A percentile compares a stretch with the other conserved stretches of the same genome.
phyloP scores from a whole-genome alignment of 2,329 filamentous ascomycete species.

The Incumbomyces delicatus region DNA sequence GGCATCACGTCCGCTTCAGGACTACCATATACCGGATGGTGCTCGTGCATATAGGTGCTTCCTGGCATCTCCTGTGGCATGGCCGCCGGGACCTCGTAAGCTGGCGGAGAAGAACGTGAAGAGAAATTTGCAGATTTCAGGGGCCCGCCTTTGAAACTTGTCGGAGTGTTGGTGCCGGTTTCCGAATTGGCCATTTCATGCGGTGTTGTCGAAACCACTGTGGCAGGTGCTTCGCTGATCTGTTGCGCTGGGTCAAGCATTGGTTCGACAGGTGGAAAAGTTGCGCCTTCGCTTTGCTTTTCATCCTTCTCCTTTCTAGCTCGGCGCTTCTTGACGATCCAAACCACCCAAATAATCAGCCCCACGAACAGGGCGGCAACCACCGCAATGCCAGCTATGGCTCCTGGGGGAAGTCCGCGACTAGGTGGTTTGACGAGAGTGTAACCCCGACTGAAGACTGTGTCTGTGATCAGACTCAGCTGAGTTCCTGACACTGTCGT shows the following conservation, averaged over 20 bases:
- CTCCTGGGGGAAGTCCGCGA: constrained; percentile 12
- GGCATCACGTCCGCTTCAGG: constrained; percentile 14
- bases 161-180: constrained; percentile 6
- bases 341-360: constrained; percentile 8
- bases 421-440: constrained; percentile 7
- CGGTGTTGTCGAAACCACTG: constrained; percentile 10
- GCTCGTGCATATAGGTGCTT: constrained; percentile 21
- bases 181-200: constrained; percentile 19
- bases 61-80: constrained; percentile 18
- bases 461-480: constrained; percentile 20
- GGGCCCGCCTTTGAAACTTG: constrained; percentile 10
- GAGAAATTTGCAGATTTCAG: not conserved
- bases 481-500: constrained; percentile 11
- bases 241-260: constrained; percentile 3
- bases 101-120: constrained; percentile 15
- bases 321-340: constrained; percentile 10
- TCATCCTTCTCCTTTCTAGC: constrained; percentile 8
- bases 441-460: constrained; percentile 20
- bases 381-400: constrained; percentile 18
- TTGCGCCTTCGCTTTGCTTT: constrained; percentile 9
- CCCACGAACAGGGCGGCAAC: constrained; percentile 7
- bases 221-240: constrained; percentile 1
- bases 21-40: constrained; percentile 18
- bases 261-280: constrained; percentile 19
- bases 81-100: constrained; percentile 12